Conservation (phyloP, 1,284 basidiomycete species). For the Sphagnurus paluster region DNA sequence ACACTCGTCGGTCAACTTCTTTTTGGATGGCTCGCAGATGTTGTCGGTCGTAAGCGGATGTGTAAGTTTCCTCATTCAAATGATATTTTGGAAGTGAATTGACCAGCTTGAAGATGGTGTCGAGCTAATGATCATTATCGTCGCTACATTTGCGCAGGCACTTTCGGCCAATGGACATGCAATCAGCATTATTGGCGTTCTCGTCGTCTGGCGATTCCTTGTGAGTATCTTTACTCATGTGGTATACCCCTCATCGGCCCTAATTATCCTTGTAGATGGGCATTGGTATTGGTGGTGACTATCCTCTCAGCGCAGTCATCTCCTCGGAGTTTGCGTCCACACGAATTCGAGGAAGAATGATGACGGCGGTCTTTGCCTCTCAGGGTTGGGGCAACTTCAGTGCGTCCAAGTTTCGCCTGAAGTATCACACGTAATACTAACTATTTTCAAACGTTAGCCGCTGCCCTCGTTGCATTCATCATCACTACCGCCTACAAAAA, state of each 20-base stretch:
- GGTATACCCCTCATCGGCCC: slow-evolving; percentile 16
- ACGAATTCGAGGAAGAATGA: slow-evolving; percentile 70
- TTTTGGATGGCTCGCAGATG: slow-evolving; percentile 74
- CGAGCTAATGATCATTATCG: slow-evolving; percentile 71
- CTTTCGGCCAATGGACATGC: slow-evolving; percentile 58
- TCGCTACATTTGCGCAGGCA: slow-evolving; percentile 63
- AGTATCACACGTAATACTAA: not conserved
- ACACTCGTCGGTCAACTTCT: slow-evolving; percentile 67
- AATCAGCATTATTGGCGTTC: slow-evolving; percentile 68
- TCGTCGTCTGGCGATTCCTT: slow-evolving; percentile 70
- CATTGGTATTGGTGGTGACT: slow-evolving; percentile 74
- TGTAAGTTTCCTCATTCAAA: slow-evolving; percentile 43
- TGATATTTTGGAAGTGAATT: slow-evolving; percentile 9
- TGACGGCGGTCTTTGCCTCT: slow-evolving; percentile 69
- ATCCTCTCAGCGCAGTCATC: slow-evolving; percentile 66
- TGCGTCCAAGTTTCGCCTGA: slow-evolving; percentile 25
- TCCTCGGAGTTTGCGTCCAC: slow-evolving; percentile 79
- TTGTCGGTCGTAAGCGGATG: slow-evolving; percentile 71
- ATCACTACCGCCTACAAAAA: slow-evolving; percentile 70
- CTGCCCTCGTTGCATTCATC: slow-evolving; percentile 70
- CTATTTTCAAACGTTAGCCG: slow-evolving; percentile 38
- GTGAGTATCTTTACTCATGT: slow-evolving; percentile 31
- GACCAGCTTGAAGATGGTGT: slow-evolving; percentile 60
- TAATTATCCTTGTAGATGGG: slow-evolving; percentile 48
- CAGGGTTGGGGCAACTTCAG: slow-evolving; percentile 74